Evolutionary conservation across 2,329 filamentous ascomycete species (phyloP), one percentile per base, ranked within the genome.

Genomic region (Orbilia ellipsospora): DNA sequence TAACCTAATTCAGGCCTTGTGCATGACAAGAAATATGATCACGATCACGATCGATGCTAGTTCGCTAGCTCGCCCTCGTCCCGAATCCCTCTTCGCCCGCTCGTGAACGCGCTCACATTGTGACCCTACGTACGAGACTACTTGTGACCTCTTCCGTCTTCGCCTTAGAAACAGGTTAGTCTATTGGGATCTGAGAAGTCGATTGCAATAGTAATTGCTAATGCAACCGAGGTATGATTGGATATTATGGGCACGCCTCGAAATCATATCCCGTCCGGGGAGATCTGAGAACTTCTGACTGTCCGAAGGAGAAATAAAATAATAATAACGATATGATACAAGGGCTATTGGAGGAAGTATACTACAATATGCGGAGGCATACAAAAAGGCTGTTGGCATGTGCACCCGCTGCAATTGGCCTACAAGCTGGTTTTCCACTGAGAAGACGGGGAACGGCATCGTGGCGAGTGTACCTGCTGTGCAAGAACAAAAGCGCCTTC

Each of bases 1-100:
- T 75, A 75, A 69, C 72, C 64, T 75, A 75, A 75, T 75, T 60
- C 54, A 44, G 56, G 36, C 57, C n/a, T 18, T 42, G 67, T 65
- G 65, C 64, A 69, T 59, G 31, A 36, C 31, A 36, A 10, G 31
- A 23, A 36, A 36, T 36, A 36, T 36, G 45, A 67, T 63, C 62
- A 36, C 44, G 40, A 61, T 50, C 44, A 61, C 16, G 12, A 16
- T 28, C 42, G 40, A 50, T 59, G 55, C 31, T 60, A 23, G 44
- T 23, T 44, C 31, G 28, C 16, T 23, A 28, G 7, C 31, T 57
- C 31, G 16, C 15, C 16, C 40, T 23, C 16, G 8, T 18, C 44
- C 31, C 31, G 31, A 10, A 36, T 36, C 31, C 5, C 31, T 36
- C 31, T 36, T 36, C 31, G 31, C 31, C 31, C 23, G 23, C 23